These are phyloP conservation scores for Vitis rotundifolia DNA, from an alignment of 164 flowering plant genomes.

Conservation along the genomic window DNA sequence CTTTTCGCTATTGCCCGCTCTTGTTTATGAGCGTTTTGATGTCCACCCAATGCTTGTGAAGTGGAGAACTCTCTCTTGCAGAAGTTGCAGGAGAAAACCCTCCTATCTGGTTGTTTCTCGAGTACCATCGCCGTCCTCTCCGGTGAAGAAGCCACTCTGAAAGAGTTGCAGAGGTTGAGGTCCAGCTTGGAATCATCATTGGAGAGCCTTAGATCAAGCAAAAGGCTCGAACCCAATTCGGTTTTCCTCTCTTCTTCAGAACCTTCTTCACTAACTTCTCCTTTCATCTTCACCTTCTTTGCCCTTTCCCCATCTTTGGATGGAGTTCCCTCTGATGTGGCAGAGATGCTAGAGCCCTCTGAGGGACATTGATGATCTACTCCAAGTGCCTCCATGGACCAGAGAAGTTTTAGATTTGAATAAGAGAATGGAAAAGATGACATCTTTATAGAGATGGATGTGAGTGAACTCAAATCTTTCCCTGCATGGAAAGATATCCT, in stretches of 20 bases:
- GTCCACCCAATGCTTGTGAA: constrained; percentile 47
- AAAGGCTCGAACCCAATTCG: neutral
- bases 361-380: constrained; percentile 13
- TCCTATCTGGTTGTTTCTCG: neutral
- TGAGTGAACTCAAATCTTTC: constrained; percentile 13
- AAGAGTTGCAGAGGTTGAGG: constrained; percentile 7
- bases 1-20: constrained; percentile 31
- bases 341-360: constrained; percentile 23
- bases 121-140: neutral
- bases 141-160: neutral
- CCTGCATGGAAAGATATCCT: constrained; percentile 11
- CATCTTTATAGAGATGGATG: constrained; percentile 9
- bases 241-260: neutral
- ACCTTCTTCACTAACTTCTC: neutral
- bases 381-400: constrained; percentile 9
- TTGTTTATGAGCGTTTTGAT: constrained; percentile 44
- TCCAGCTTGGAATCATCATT: constrained; percentile 9
- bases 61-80: constrained; percentile 40
- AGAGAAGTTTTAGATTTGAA: neutral
- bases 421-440: neutral
- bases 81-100: constrained; percentile 40
- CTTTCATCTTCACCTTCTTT: constrained; percentile 7
- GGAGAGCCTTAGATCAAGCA: constrained; percentile 13
- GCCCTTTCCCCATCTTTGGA: neutral
- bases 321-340: constrained; percentile 4